phyloP scores from a whole-genome alignment of 805 yeast genomes.

The Starmerella apicola region DNA sequence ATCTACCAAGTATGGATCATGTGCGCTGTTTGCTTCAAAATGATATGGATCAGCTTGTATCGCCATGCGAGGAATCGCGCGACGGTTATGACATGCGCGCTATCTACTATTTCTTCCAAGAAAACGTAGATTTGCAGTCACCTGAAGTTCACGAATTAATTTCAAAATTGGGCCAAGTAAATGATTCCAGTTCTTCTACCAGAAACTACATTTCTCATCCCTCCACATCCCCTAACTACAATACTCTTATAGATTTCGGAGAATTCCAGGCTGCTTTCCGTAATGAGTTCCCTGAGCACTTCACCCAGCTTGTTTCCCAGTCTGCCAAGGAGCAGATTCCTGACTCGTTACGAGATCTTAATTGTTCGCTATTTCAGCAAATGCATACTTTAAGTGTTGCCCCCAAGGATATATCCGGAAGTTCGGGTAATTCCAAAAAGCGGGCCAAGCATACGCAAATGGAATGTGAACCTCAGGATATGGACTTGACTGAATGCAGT shows the following conservation, averaged over 20 bases:
- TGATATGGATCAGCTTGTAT: neutral
- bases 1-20: slow-evolving; percentile 50
- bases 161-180: slow-evolving; percentile 34
- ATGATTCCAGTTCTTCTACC: slow-evolving; percentile 16
- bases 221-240: slow-evolving; percentile 44
- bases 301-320: slow-evolving; percentile 17
- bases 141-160: slow-evolving; percentile 9
- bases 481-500: too few relatives aligned
- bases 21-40: slow-evolving; percentile 25
- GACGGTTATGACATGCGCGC: slow-evolving; percentile 28
- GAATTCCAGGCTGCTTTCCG: slow-evolving; percentile 22
- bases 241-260: slow-evolving; percentile 48
- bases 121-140: slow-evolving; percentile 35
- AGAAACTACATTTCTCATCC: slow-evolving; percentile 68
- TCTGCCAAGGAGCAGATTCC: slow-evolving; percentile 16
- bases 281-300: slow-evolving; percentile 24
- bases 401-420: slow-evolving; percentile 3
- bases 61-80: neutral
- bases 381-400: slow-evolving; percentile 10
- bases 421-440: neutral
- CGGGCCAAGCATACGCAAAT: neutral
- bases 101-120: slow-evolving; percentile 71
- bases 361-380: slow-evolving; percentile 1
- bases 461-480: neutral
- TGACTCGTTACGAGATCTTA: neutral